phyloP scores from a whole-genome alignment of 495 filamentous ascomycete species.

The Tuber aestivum region DNA sequence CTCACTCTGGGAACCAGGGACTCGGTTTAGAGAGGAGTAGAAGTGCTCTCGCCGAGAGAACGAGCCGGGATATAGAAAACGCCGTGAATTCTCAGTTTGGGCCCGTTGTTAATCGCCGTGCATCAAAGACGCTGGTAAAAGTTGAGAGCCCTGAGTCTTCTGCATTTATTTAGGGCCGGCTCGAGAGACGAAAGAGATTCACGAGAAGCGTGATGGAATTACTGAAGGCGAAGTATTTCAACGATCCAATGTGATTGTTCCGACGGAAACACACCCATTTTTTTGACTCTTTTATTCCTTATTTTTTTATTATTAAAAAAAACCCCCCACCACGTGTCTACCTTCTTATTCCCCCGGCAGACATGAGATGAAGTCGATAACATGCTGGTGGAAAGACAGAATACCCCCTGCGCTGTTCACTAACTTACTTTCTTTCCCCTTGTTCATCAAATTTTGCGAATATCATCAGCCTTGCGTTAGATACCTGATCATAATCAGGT shows the following conservation, averaged over 20 bases:
- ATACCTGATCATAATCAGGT: not conserved
- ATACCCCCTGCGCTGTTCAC: not conserved
- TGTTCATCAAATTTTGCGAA: not conserved
- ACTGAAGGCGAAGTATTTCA: not conserved
- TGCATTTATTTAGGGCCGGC: not conserved
- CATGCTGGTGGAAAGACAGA: not conserved
- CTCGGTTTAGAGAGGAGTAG: slow-evolving; percentile 22
- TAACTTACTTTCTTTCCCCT: not conserved
- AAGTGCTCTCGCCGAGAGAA: slow-evolving; percentile 28
- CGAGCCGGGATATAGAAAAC: slow-evolving; percentile 32
- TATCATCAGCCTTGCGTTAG: not conserved
- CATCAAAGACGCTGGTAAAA: not conserved
- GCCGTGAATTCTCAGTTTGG: slow-evolving; percentile 35
- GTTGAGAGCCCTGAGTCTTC: not conserved
- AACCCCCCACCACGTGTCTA: not conserved
- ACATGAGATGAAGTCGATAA: not conserved
- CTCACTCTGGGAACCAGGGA: slow-evolving; percentile 25
- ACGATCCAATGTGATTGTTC: not conserved
- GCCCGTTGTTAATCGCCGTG: slow-evolving; percentile 17
- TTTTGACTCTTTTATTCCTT: no score
- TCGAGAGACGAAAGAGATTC: not conserved
- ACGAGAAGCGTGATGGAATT: not conserved
- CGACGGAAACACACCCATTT: not conserved
- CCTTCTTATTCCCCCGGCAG: not conserved
- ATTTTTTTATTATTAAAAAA: no score